A percentile compares a stretch with the other conserved stretches of the same genome.
These are phyloP conservation scores for Euryodendron excelsum DNA, from an alignment of 148 eudicot genomes.

Conservation along the genomic window DNA sequence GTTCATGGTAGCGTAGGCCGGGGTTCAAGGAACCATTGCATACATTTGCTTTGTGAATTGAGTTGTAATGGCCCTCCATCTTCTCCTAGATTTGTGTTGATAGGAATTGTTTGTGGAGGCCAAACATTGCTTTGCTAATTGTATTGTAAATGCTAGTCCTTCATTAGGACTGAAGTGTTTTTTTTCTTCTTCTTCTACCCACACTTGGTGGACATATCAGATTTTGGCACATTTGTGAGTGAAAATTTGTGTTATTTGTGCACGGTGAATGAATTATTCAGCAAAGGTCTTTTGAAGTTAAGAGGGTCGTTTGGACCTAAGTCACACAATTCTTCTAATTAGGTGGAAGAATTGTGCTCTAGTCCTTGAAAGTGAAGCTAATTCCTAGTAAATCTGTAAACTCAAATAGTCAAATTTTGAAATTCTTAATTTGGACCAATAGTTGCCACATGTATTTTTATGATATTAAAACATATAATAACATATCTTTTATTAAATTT, in stretches of 20 bases:
- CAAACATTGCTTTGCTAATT: conserved; percentile 5
- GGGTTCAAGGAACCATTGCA: background rate
- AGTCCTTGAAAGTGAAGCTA: too few relatives aligned
- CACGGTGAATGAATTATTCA: too few relatives aligned
- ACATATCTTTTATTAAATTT: too few relatives aligned
- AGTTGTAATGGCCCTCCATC: background rate
- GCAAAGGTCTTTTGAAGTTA: too few relatives aligned
- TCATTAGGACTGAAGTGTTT: background rate
- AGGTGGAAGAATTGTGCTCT: too few relatives aligned
- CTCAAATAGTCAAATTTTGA: too few relatives aligned
- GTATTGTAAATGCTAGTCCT: conserved; percentile 20
- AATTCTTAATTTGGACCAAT: too few relatives aligned
- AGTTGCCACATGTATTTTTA: too few relatives aligned
- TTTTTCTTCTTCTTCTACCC: background rate
- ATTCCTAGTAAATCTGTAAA: too few relatives aligned
- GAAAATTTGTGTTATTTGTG: background rate
- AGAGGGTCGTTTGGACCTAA: too few relatives aligned
- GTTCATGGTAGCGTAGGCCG: background rate
- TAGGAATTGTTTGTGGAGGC: conserved; percentile 6
- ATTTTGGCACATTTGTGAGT: background rate
- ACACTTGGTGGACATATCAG: background rate
- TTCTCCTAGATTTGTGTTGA: conserved; percentile 2
- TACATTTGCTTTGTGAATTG: background rate
- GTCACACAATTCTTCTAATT: too few relatives aligned
- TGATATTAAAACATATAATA: too few relatives aligned